A percentile compares a stretch with the other conserved stretches of the same genome.
These are phyloP conservation scores for Curvularia sp. DNA, from an alignment of 2,329 filamentous ascomycete species.

Conservation along the genomic window DNA sequence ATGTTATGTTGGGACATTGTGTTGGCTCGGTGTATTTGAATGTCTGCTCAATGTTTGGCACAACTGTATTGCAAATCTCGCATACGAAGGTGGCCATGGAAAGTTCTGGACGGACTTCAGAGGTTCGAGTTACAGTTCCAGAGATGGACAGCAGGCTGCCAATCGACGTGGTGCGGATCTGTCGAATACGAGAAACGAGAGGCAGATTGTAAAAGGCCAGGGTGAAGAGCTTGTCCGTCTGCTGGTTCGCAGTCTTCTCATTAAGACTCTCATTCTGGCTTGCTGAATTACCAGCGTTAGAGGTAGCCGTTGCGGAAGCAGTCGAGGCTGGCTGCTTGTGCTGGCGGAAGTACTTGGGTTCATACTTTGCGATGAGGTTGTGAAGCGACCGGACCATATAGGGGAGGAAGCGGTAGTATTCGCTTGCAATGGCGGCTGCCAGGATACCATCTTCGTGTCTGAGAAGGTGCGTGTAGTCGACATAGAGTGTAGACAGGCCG, in stretches of 20 bases:
- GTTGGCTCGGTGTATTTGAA: conserved; percentile 97
- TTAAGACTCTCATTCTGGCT: conserved; percentile 63
- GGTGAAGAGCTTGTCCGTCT: conserved; percentile 95
- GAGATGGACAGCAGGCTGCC: conserved; percentile 94
- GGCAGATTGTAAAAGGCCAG: conserved; percentile 93
- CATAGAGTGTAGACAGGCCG: conserved; percentile 82
- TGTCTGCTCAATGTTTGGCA: conserved; percentile 93
- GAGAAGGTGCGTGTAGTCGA: conserved; percentile 85
- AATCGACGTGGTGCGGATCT: conserved; percentile 86
- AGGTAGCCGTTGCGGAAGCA: conserved; percentile 74
- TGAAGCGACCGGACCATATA: conserved; percentile 89
- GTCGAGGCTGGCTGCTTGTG: conserved; percentile 83
- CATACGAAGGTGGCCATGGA: conserved; percentile 92
- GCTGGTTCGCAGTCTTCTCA: conserved; percentile 84
- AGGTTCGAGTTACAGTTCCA: conserved; percentile 94
- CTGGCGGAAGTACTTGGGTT: conserved; percentile 90
- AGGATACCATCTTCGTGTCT: conserved; percentile 79
- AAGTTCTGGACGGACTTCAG: conserved; percentile 92
- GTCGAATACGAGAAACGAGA: conserved; percentile 82
- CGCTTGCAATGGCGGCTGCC: conserved; percentile 82
- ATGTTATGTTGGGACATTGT: conserved; percentile 87
- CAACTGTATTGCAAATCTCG: conserved; percentile 81
- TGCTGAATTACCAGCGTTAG: conserved; percentile 64
- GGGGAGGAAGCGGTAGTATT: conserved; percentile 94
- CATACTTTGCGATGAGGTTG: conserved; percentile 92